These are phyloP conservation scores for Kwoniella shivajii DNA, from an alignment of 1,284 basidiomycete species.

Conservation along the genomic window DNA sequence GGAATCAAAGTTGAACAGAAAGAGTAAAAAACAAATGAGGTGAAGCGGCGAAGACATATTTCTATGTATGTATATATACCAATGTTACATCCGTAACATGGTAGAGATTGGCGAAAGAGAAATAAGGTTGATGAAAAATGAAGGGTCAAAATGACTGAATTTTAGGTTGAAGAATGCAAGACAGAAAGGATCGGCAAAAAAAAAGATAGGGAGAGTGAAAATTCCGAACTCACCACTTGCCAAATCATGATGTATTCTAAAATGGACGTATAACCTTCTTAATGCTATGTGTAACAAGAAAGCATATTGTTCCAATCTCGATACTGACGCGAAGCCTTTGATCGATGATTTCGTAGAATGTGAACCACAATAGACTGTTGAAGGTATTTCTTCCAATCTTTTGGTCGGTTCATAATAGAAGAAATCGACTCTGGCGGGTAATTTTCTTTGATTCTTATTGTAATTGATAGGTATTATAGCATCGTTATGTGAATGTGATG, in stretches of 20 bases:
- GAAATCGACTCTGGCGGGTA: conserved; percentile 72
- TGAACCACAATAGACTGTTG: conserved; percentile 70
- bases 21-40: neutral
- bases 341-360: conserved; percentile 69
- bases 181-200: no score
- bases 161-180: no score
- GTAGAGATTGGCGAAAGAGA: no score
- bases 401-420: conserved; percentile 70
- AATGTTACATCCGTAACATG: no score
- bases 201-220: neutral
- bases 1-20: neutral
- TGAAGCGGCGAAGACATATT: no score
- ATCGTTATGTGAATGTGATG: conserved; percentile 20
- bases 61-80: no score
- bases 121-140: no score
- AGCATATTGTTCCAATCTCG: conserved; percentile 94
- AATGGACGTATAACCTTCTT: conserved; percentile 82
- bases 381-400: conserved; percentile 58
- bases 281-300: conserved; percentile 96
- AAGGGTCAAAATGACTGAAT: no score
- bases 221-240: conserved; percentile 58
- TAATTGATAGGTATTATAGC: neutral
- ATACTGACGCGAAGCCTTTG: conserved; percentile 84
- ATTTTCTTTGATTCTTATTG: conserved; percentile 56
- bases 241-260: conserved; percentile 89